phyloP scores from a whole-genome alignment of 805 yeast species.

The Zygoascus flipseniorum region DNA sequence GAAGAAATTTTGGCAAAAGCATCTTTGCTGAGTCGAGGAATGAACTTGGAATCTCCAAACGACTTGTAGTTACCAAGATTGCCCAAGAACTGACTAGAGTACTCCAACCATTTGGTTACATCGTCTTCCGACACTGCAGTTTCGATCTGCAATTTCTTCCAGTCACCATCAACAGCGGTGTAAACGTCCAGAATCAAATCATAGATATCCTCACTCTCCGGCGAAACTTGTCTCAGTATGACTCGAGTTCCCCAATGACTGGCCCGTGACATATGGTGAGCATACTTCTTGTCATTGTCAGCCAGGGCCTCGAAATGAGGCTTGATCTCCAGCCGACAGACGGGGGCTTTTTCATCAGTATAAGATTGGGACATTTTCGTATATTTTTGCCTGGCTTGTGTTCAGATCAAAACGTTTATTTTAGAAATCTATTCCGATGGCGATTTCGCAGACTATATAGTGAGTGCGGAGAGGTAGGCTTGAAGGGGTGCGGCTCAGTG shows the following conservation, averaged over 20 bases:
- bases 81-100: constrained; percentile 53
- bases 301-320: constrained; percentile 60
- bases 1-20: constrained; percentile 44
- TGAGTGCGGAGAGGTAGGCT: no score
- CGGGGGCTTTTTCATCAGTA: constrained; percentile 62
- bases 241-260: constrained; percentile 78
- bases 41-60: constrained; percentile 81
- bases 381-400: no score
- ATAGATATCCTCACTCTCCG: constrained; percentile 68
- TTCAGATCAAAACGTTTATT: no score
- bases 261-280: constrained; percentile 77
- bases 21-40: constrained; percentile 49
- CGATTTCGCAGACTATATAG: no score
- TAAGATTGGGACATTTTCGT: constrained; percentile 11
- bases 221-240: constrained; percentile 71
- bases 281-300: constrained; percentile 54
- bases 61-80: constrained; percentile 74
- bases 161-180: constrained; percentile 40
- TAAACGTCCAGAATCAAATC: constrained; percentile 62
- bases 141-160: constrained; percentile 34
- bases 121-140: constrained; percentile 29
- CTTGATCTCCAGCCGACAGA: constrained; percentile 60
- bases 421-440: no score
- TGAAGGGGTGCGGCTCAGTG: background rate
- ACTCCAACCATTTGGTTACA: constrained; percentile 43